Conservation (phyloP, 768 basidiomycete species). For the Leccinum broughii region DNA sequence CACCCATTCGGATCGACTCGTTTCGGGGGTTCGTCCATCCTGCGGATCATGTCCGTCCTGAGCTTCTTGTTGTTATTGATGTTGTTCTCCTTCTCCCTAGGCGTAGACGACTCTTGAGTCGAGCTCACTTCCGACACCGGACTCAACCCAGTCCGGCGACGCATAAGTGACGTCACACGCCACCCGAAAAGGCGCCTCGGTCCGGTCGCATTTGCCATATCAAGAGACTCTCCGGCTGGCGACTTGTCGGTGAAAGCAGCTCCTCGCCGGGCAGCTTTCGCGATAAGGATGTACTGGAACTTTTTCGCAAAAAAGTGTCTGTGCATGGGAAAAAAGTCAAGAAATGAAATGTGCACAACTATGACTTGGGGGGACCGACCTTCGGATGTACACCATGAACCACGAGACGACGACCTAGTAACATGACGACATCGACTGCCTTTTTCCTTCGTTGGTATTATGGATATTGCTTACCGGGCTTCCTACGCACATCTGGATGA, state of each 20-base stretch:
- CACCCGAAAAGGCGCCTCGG: slow-evolving; percentile 23
- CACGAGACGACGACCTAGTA: slow-evolving; percentile 75
- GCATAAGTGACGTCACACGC: slow-evolving; percentile 36
- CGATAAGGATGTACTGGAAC: slow-evolving; percentile 57
- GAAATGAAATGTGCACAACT: background rate
- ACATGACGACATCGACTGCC: background rate
- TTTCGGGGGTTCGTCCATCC: slow-evolving; percentile 67
- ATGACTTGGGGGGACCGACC: slow-evolving; percentile 37
- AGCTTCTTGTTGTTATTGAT: slow-evolving; percentile 37
- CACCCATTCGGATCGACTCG: slow-evolving; percentile 74
- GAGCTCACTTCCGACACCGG: slow-evolving; percentile 25
- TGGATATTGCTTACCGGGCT: slow-evolving; percentile 57
- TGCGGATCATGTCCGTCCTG: slow-evolving; percentile 73
- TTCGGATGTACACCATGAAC: slow-evolving; percentile 78
- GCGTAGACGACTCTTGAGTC: slow-evolving; percentile 15
- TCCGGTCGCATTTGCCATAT: slow-evolving; percentile 20
- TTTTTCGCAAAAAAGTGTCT: slow-evolving; percentile 65
- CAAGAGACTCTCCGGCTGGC: slow-evolving; percentile 22
- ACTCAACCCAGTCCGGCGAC: slow-evolving; percentile 28
- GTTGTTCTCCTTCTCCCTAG: slow-evolving; percentile 15
- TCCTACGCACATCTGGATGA: slow-evolving; percentile 77
- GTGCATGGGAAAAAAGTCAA: background rate
- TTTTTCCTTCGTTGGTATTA: too few species aligned
- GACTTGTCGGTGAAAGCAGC: slow-evolving; percentile 15
- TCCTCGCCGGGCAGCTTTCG: slow-evolving; percentile 36